Base-by-base conservation (phyloP, 345 rosid genomes). In the Aegle marmelos region DNA sequence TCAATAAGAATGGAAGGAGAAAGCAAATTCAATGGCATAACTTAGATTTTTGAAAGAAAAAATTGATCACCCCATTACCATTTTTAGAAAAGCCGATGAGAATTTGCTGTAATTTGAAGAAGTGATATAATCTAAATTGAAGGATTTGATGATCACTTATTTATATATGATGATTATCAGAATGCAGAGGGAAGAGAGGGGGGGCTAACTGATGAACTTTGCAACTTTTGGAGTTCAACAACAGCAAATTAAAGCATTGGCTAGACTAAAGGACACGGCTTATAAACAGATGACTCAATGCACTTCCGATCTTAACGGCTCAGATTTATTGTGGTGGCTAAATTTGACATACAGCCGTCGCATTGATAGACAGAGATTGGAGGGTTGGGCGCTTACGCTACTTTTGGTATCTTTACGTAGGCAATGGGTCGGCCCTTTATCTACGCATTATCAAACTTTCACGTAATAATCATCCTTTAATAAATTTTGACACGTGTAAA, bases 351-450 rank as follows among this genome's bases (percentile, higher is more conserved):
- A 1, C 30, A 48, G 56, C 85, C 89, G 83, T 86, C 25, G 66
- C 88, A 86, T 86, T 54, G 11, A 33, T 21, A 28, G 84, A 82
- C 45, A 78, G 10, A 80, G 85, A 83, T 77, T 41, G 79, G 81
- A 77, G 88, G 79, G 77, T 65, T 84, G 80, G 89, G 87, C 86
- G 80, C 88, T 82, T 76, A 79, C 90, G 90, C 89, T 82, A 72
- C 70, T 79, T 79, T 76, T 45, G 50, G 77, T 66, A 75, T 76
- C 56, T 75, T 74, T 79, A 76, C 82, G 80, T 60, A 72, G 67
- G 78, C 57, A 70, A 45, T 21, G 59, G 64, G 70, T 82, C 72
- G 76, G 81, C 73, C 78, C 64, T 61, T 74, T 69, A 63, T 56
- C 61, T 48, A 81, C 78, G 70, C 81, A 69, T 66, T 53, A 74